Conservation (phyloP, 1,284 basidiomycete species). For the Trichosporon coremiiforme region DNA sequence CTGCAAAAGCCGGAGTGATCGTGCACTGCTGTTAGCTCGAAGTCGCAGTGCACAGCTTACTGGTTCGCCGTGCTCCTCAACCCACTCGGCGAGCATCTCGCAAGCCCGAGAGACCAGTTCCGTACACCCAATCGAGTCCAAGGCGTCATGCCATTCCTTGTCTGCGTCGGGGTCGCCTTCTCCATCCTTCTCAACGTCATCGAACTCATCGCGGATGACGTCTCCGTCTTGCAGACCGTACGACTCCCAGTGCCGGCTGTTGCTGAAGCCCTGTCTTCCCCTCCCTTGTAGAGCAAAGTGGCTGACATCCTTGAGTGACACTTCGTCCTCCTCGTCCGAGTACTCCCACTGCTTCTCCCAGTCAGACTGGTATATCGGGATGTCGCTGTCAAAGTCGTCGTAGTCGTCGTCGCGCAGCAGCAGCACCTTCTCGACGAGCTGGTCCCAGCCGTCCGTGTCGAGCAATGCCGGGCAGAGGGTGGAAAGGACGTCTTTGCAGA, state of each 20-base stretch:
- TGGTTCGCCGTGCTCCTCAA: neutral
- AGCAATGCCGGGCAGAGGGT: neutral
- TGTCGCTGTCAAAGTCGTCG: neutral
- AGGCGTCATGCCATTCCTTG: neutral
- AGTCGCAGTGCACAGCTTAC: neutral
- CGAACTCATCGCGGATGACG: neutral
- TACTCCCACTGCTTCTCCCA: constrained; percentile 16
- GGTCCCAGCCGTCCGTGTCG: neutral
- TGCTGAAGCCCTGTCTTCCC: neutral
- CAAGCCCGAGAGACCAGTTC: neutral
- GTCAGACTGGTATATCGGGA: neutral
- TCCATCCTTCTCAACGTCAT: neutral
- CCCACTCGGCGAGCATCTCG: constrained; percentile 6
- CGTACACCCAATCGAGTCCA: neutral
- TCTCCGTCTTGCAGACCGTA: neutral
- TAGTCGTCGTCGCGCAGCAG: neutral
- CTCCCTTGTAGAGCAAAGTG: neutral
- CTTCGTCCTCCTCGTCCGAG: constrained; percentile 12
- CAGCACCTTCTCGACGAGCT: neutral
- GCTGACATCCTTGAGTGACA: neutral
- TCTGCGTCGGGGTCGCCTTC: neutral
- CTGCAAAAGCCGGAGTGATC: neutral
- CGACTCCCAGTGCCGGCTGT: neutral
- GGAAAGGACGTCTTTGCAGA: constrained; percentile 5
- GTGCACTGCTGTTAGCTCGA: neutral